Base-by-base conservation (phyloP, 371 early-diverging fungal genomes). In the Actinomortierella ambigua region DNA sequence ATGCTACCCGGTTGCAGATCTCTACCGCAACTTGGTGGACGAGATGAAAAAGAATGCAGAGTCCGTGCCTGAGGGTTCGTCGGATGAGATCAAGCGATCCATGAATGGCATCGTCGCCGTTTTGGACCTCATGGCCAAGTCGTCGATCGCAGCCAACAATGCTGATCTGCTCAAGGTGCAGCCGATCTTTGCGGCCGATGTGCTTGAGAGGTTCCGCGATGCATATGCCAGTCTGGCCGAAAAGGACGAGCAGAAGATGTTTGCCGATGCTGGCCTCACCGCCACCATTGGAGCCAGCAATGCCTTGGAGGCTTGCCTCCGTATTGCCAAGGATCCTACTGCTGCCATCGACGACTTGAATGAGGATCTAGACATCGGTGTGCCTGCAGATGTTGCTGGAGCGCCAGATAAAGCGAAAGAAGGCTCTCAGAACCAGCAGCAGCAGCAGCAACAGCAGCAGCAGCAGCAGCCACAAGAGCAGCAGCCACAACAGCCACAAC, bases 51-150 rank as follows among this genome's bases (percentile, higher is more conserved):
- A n/a, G n/a, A n/a, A n/a, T n/a, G n/a, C n/a, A n/a, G n/a, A n/a
- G n/a, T n/a, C n/a, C n/a, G n/a, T n/a, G n/a, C n/a, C n/a, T n/a
- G n/a, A n/a, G n/a, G n/a, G n/a, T n/a, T n/a, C n/a, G n/a, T n/a
- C n/a, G n/a, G 54, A 55, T n/a, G 61, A 64, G 17, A 13, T 69
- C 17, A 60, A 41, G 52, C 53, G 70, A 17, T 28, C 65, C 39
- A 49, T 52, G 1, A 48, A 54, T 1, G 55, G 59, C 3, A 47
- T 63, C 1, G 39, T 34, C 11, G 18, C 63, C 4, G 41, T 62
- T 22, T 27, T 68, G 22, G 55, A 43, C 9, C 9, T 68, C n/a
- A 44, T 44, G 60, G 49, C 41, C 53, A 59, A 56, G 40, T 18
- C 15, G 50, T 59, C 60, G 11, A 63, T 69, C 14, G 57, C 53